These are phyloP conservation scores for Monosporascus sp. DNA, from an alignment of 2,329 filamentous ascomycete species.

Conservation along the genomic window DNA sequence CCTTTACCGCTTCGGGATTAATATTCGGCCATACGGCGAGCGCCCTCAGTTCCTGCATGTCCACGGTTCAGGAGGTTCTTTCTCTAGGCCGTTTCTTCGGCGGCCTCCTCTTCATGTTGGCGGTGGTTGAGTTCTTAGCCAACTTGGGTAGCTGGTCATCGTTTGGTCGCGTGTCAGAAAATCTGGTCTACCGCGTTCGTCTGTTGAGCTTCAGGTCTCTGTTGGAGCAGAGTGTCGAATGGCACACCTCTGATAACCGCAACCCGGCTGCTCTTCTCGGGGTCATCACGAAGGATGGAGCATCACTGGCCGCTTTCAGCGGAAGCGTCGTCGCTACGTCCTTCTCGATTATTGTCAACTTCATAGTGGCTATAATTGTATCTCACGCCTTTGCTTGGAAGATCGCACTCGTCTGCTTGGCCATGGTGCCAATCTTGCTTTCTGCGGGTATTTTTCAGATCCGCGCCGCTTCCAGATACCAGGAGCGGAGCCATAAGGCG, in stretches of 20 bases:
- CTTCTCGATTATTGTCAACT: constrained; percentile 48
- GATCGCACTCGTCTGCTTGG: constrained; percentile 43
- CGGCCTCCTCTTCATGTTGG: constrained; percentile 56
- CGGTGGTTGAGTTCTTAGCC: constrained; percentile 53
- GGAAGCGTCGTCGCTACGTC: constrained; percentile 52
- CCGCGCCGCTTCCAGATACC: constrained; percentile 41
- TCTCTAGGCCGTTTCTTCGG: constrained; percentile 48
- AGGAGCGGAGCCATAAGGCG: constrained; percentile 45
- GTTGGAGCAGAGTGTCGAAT: constrained; percentile 52
- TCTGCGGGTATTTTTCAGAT: constrained; percentile 52
- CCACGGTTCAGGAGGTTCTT: constrained; percentile 39
- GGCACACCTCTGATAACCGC: constrained; percentile 49
- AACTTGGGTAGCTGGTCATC: constrained; percentile 51
- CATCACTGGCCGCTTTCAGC: constrained; percentile 47
- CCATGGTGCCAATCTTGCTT: constrained; percentile 35
- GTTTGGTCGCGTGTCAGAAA: constrained; percentile 53
- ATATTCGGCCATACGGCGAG: constrained; percentile 58
- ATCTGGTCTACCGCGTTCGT: constrained; percentile 50
- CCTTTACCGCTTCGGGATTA: constrained; percentile 51
- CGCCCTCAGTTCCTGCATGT: constrained; percentile 49
- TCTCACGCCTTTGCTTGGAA: constrained; percentile 55
- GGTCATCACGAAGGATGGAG: constrained; percentile 51
- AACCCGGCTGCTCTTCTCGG: constrained; percentile 44
- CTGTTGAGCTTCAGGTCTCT: constrained; percentile 51
- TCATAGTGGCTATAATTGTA: constrained; percentile 47